Conservation (phyloP, 192 early-diverging fungal genomes). For the Podila minutissima region DNA sequence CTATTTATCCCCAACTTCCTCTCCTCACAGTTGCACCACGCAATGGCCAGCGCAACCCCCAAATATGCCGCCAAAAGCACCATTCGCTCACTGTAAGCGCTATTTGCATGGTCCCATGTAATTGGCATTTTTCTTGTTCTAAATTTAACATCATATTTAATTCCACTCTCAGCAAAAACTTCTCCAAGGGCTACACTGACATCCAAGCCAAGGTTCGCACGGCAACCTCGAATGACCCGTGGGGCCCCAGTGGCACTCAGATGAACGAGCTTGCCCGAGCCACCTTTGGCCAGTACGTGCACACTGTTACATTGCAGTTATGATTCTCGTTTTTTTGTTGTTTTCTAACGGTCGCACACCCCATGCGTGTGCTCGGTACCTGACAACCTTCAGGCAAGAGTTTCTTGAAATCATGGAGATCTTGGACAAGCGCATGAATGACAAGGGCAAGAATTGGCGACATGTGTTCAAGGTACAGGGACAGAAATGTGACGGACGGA, state of each 20-base stretch:
- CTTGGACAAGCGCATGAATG: constrained; percentile 95
- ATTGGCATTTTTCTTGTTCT: background rate
- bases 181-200: constrained; percentile 91
- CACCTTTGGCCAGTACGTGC: constrained; percentile 85
- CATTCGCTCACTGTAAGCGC: constrained; percentile 56
- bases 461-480: constrained; percentile 92
- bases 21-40: background rate
- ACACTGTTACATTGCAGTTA: background rate
- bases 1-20: background rate
- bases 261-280: constrained; percentile 90
- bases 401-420: constrained; percentile 98
- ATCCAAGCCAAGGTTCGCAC: constrained; percentile 91
- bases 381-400: constrained; percentile 63
- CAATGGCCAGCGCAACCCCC: constrained; percentile 39
- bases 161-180: constrained; percentile 75
- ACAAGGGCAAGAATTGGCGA: constrained; percentile 97
- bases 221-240: constrained; percentile 83
- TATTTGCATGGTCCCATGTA: background rate
- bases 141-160: background rate
- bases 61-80: constrained; percentile 58
- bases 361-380: background rate
- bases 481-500: background rate
- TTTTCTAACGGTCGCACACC: background rate
- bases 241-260: constrained; percentile 76
- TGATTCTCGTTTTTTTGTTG: background rate